Evolutionary conservation across 2,329 filamentous ascomycete genomes (phyloP), one percentile per base, ranked within the genome.

Genomic region (Hypomyces rosellus): DNA sequence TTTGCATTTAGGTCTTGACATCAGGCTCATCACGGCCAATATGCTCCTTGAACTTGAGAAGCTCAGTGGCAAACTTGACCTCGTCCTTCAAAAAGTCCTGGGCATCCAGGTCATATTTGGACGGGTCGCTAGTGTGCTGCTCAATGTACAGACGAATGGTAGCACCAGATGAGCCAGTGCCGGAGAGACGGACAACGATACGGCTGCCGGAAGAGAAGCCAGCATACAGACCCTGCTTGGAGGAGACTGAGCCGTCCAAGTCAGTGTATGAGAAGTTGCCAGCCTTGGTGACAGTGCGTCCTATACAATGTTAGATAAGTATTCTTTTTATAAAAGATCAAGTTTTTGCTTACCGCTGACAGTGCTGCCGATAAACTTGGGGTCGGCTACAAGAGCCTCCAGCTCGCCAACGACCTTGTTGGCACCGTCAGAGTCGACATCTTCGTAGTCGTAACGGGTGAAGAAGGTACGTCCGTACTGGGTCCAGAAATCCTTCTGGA

Each of bases 251-350:
- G 55, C 92, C 93, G 64, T 99, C 93, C n/a, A 99, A 84, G 66
- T 99, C 93, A 8, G 89, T 97, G 80, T 99, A 99, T 33, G 89
- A 89, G 72, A 99, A 99, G 79, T 99, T 91, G 58, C 91, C 93
- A 6, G 91, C 92, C 62, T 95, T 88, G 45, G 83, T 75, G 40
- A 96, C 89, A 64, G 89, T 95, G 67, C 87, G 88, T 57, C 78
- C 80, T 82, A 49, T 33, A 2, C 46, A 13, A 36, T n/a, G 49
- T 57, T 33, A 58, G 54, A 14, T 14, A 40, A 44, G 3, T 43
- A 65, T 61, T 45, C 36, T 34, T 49, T 7, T n/a, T 30, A 4
- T 36, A 16, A 4, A 15, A n/a, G 20, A 39, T 8, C 8, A 34
- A 5, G 39, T 36, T 22, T 56, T 57, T 52, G 63, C 66, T 61